phyloP scores from a whole-genome alignment of 106 monocot genomes.

The Phalaenopsis aphrodite region DNA sequence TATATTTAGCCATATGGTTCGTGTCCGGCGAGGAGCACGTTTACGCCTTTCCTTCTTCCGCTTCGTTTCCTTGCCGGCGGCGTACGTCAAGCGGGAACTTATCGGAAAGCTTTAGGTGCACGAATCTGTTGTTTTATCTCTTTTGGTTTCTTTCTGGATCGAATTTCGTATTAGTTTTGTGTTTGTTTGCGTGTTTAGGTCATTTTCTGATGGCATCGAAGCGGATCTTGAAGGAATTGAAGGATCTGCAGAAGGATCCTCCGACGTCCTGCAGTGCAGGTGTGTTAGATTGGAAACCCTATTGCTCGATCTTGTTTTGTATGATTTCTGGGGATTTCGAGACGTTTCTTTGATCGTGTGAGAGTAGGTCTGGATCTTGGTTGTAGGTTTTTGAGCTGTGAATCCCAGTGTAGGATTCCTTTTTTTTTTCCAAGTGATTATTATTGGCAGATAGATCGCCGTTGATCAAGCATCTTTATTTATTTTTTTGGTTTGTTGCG shows the following conservation, averaged over 20 bases:
- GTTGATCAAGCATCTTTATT: background rate
- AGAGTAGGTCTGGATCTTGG: background rate
- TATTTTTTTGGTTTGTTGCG: background rate
- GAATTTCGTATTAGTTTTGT: background rate
- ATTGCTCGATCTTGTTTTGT: background rate
- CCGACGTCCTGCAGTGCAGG: slow-evolving; percentile 12
- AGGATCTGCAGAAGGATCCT: slow-evolving; percentile 10
- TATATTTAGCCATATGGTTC: background rate
- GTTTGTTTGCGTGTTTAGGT: background rate
- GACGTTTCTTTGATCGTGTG: background rate
- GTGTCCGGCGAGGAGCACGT: too few species aligned
- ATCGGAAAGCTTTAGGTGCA: background rate
- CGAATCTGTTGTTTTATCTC: background rate
- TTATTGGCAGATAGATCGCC: background rate
- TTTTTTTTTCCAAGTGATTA: background rate
- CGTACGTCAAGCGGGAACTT: background rate
- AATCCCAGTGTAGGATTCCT: background rate
- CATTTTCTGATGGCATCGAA: slow-evolving; percentile 2
- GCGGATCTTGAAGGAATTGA: slow-evolving; percentile 9
- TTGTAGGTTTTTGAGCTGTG: background rate
- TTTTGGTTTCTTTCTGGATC: background rate
- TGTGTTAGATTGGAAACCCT: background rate
- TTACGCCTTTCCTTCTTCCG: background rate
- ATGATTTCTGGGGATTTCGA: background rate
- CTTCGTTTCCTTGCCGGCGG: background rate